Conservation (phyloP, 768 basidiomycete species). For the Rhodosporidiobolus sp. region DNA sequence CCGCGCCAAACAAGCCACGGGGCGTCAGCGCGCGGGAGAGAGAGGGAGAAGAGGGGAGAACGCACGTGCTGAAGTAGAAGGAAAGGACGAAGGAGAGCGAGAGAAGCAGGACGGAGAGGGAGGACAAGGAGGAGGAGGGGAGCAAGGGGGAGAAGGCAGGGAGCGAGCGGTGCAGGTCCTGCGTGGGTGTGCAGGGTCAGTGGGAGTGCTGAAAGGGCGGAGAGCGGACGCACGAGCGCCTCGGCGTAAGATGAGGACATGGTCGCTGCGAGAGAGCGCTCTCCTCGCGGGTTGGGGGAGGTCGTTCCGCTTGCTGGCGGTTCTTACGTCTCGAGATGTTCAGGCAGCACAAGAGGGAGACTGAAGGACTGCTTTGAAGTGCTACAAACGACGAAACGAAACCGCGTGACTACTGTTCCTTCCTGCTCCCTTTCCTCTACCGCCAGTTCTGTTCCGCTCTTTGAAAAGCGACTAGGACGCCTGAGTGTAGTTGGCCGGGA, state of each 20-base stretch:
- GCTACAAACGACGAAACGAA: too few species aligned
- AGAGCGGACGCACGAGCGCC: background rate
- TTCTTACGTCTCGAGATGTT: too few species aligned
- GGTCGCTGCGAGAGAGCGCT: background rate
- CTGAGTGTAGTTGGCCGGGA: conserved; percentile 59
- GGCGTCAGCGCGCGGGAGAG: too few species aligned
- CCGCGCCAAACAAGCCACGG: too few species aligned
- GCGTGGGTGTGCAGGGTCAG: background rate
- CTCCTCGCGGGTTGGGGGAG: too few species aligned
- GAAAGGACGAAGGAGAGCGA: conserved; percentile 6
- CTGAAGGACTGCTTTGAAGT: too few species aligned
- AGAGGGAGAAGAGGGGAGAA: background rate
- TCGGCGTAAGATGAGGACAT: background rate
- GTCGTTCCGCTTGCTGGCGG: background rate
- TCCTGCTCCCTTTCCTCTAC: background rate
- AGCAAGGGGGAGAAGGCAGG: conserved; percentile 4
- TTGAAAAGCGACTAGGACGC: too few species aligned
- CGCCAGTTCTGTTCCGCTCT: too few species aligned
- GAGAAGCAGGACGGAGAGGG: conserved; percentile 7
- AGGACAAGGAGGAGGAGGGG: background rate
- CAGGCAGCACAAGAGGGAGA: background rate
- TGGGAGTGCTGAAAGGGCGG: background rate
- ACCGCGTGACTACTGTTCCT: too few species aligned
- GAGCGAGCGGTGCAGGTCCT: conserved; percentile 8
- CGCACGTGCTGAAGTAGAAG: conserved; percentile 23